Conservation (phyloP, 1,284 basidiomycete genomes). For the Apiotrichum sp. region DNA sequence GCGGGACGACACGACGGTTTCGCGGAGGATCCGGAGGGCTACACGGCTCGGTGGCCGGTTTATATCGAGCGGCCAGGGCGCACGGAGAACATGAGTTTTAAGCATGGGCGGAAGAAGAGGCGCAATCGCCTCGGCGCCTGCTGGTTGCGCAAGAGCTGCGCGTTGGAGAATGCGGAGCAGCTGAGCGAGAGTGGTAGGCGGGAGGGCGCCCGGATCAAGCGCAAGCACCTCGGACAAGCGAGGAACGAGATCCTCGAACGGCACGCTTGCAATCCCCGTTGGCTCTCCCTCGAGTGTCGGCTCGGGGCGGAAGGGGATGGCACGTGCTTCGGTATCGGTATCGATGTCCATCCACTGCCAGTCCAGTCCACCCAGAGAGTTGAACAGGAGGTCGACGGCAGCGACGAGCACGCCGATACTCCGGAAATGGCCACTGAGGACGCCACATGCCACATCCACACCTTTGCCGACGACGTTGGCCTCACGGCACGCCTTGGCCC, state of each 20-base stretch:
- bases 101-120: slow-evolving; percentile 55
- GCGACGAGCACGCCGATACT: slow-evolving; percentile 28
- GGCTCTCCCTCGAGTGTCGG: slow-evolving; percentile 8
- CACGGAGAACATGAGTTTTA: slow-evolving; percentile 33
- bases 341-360: slow-evolving; percentile 22
- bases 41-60: slow-evolving; percentile 49
- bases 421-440: slow-evolving; percentile 6
- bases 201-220: slow-evolving; percentile 19
- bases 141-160: slow-evolving; percentile 56
- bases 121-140: slow-evolving; percentile 55
- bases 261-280: slow-evolving; percentile 22
- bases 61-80: slow-evolving; percentile 44
- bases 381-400: slow-evolving; percentile 32
- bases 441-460: slow-evolving; percentile 5
- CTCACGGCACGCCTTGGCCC: slow-evolving; percentile 10
- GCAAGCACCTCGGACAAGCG: slow-evolving; percentile 27
- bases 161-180: slow-evolving; percentile 61
- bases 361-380: slow-evolving; percentile 19
- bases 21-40: slow-evolving; percentile 56
- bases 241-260: slow-evolving; percentile 34
- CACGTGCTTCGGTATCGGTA: background rate
- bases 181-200: slow-evolving; percentile 44
- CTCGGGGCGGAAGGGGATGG: slow-evolving; percentile 8
- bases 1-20: slow-evolving; percentile 61
- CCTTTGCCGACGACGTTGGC: slow-evolving; percentile 10